Evolutionary conservation across 2,329 filamentous ascomycete genomes (phyloP).

Genomic region (Furcasterigmium furcatum): DNA sequence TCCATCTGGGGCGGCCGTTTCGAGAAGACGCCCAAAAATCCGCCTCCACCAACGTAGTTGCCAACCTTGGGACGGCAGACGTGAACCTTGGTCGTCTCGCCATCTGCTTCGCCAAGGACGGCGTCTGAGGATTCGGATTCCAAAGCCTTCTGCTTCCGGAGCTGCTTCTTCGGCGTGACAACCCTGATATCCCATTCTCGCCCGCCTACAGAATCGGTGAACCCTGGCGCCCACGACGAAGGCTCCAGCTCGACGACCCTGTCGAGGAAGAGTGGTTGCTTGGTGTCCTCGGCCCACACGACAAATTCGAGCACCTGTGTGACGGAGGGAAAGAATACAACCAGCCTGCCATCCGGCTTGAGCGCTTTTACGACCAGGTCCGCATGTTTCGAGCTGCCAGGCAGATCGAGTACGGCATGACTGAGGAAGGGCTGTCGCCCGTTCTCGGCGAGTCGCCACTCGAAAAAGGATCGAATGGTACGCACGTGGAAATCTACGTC

Average conservation of each 20-base stretch:
- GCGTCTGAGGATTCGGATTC: background rate
- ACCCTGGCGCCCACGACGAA: constrained; percentile 32
- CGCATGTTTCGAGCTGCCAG: constrained; percentile 50
- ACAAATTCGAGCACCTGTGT: constrained; percentile 72
- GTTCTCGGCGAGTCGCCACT: constrained; percentile 41
- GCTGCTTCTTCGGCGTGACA: constrained; percentile 25
- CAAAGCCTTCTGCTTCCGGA: constrained; percentile 4
- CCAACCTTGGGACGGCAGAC: constrained; percentile 40
- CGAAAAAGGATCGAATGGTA: constrained; percentile 61
- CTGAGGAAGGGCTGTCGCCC: constrained; percentile 59
- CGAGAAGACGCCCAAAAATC: constrained; percentile 33
- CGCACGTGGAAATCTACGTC: constrained; percentile 74
- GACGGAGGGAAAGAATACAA: constrained; percentile 74
- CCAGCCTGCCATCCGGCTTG: constrained; percentile 59
- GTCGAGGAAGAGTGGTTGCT: constrained; percentile 53
- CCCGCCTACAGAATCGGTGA: constrained; percentile 45
- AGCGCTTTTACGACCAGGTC: constrained; percentile 53
- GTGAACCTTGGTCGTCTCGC: constrained; percentile 19
- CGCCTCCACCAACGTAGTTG: constrained; percentile 33
- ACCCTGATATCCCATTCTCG: constrained; percentile 62
- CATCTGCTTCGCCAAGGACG: background rate
- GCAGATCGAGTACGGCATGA: constrained; percentile 72
- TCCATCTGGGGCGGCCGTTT: background rate
- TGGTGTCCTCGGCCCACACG: constrained; percentile 46
- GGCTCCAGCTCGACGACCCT: constrained; percentile 55